These are phyloP conservation scores for Penicillium sp. DNA, from an alignment of 2,329 filamentous ascomycete genomes.

Conservation along the genomic window DNA sequence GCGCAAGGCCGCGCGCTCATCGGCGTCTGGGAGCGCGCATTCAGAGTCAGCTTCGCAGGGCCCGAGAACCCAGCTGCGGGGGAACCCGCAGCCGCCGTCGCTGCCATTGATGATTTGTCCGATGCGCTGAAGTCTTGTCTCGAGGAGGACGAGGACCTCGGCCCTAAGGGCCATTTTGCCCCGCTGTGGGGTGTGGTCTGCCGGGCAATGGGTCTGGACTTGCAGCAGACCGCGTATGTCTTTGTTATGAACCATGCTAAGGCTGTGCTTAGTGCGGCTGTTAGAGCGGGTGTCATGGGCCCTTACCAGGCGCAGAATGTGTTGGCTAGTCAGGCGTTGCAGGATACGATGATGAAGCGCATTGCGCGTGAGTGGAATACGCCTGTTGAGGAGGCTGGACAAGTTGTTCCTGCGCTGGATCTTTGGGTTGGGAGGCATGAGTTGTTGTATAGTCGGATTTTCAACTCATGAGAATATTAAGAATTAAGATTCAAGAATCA, in stretches of 20 bases:
- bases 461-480: slow-evolving; percentile 54
- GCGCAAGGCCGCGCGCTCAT: slow-evolving; percentile 60
- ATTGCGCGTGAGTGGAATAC: slow-evolving; percentile 51
- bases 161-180: slow-evolving; percentile 55
- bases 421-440: slow-evolving; percentile 65
- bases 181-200: slow-evolving; percentile 61
- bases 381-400: slow-evolving; percentile 55
- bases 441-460: slow-evolving; percentile 64
- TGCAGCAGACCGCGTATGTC: slow-evolving; percentile 56
- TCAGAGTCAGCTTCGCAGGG: slow-evolving; percentile 36
- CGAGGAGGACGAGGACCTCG: slow-evolving; percentile 30
- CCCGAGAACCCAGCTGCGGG: slow-evolving; percentile 9
- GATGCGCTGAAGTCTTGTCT: slow-evolving; percentile 36
- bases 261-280: slow-evolving; percentile 60
- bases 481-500: neutral
- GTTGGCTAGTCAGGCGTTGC: slow-evolving; percentile 53
- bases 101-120: slow-evolving; percentile 39
- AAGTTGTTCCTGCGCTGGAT: slow-evolving; percentile 61
- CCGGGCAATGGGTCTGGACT: slow-evolving; percentile 51
- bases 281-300: slow-evolving; percentile 62
- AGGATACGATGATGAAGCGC: slow-evolving; percentile 50
- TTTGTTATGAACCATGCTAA: slow-evolving; percentile 65
- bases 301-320: slow-evolving; percentile 63
- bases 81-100: slow-evolving; percentile 22
- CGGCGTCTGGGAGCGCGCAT: slow-evolving; percentile 59